These are phyloP conservation scores for Heterobasidion occidentale DNA, from an alignment of 1,284 basidiomycete species.

Conservation along the genomic window DNA sequence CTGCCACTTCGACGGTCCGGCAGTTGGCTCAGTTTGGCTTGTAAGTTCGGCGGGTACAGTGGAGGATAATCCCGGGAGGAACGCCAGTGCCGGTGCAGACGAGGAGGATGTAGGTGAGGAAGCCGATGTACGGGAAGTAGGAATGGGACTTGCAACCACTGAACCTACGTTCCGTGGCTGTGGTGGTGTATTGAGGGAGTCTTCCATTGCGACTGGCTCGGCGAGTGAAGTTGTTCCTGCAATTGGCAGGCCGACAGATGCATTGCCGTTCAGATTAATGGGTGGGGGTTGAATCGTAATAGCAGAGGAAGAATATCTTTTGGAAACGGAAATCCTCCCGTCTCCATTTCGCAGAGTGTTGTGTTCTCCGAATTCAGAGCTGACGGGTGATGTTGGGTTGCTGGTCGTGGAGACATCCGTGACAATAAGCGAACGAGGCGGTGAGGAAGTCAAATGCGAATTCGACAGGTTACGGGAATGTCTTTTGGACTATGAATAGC, in stretches of 20 bases:
- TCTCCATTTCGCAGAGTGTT: neutral
- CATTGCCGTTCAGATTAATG: neutral
- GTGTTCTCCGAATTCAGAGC: neutral
- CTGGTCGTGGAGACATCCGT: neutral
- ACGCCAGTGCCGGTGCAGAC: neutral
- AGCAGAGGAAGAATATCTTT: neutral
- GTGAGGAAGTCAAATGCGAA: constrained; percentile 24
- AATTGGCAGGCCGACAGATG: neutral
- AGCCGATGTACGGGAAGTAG: neutral
- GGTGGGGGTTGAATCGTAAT: neutral
- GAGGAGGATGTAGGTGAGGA: neutral
- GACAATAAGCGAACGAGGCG: constrained; percentile 13
- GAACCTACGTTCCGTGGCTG: neutral
- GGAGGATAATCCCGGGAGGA: neutral
- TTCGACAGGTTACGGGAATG: constrained; percentile 52
- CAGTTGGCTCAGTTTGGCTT: constrained; percentile 5
- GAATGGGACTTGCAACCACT: neutral
- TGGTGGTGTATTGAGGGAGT: neutral
- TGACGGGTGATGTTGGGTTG: neutral
- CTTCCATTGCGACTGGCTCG: neutral
- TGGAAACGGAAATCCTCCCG: neutral
- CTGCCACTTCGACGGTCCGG: constrained; percentile 10
- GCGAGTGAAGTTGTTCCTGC: neutral
- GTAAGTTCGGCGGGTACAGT: neutral
- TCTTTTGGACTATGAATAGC: constrained; percentile 50